Evolutionary conservation across 2,329 filamentous ascomycete genomes (phyloP), one percentile per base, ranked within the genome.

Genomic region (Grosmannia serpens): DNA sequence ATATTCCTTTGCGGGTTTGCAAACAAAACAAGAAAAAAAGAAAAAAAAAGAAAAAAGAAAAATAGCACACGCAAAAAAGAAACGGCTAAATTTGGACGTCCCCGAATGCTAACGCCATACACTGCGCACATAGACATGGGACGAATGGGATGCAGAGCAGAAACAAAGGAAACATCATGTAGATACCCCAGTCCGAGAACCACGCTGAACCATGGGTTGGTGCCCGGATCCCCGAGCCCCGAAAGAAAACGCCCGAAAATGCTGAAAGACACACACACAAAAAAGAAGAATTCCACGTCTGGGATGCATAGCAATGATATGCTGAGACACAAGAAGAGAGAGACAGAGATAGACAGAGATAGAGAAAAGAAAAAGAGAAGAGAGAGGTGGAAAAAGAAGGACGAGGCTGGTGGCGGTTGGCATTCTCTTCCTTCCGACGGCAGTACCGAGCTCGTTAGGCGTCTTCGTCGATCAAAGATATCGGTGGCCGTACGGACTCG

Each of bases 401-500:
- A 44, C 20, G 41, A 20, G 41, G 20, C 41, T 22, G 22, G 15
- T 4, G 22, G 22, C n/a, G 44, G n/a, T 3, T 3, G 11, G 44
- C n/a, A 2, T 47, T 22, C 44, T 47, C 20, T 41, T 20, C 9
- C 22, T 44, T 22, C 44, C 22, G 13, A 17, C 6, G 33, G 8
- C 11, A 22, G 11, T n/a, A 11, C 22, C 33, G 2, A 53, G 53
- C 63, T 76, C 74, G 57, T 71, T 67, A n/a, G 10, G 71, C 70
- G 62, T 82, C 80, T 59, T 82, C 79, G 62, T 82, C 78, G 58
- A 77, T 77, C 26, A 73, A 74, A 60, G 77, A 75, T 1, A 74
- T 65, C 15, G 77, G 75, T 44, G 80, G 79, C 44, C 76, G 74
- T 53, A 83, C 73, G n/a, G 78, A 80, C 35, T 79, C 78, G n/a